These are phyloP conservation scores for Epichloe glyceriae DNA, from an alignment of 2,329 filamentous ascomycete species.

Conservation along the genomic window DNA sequence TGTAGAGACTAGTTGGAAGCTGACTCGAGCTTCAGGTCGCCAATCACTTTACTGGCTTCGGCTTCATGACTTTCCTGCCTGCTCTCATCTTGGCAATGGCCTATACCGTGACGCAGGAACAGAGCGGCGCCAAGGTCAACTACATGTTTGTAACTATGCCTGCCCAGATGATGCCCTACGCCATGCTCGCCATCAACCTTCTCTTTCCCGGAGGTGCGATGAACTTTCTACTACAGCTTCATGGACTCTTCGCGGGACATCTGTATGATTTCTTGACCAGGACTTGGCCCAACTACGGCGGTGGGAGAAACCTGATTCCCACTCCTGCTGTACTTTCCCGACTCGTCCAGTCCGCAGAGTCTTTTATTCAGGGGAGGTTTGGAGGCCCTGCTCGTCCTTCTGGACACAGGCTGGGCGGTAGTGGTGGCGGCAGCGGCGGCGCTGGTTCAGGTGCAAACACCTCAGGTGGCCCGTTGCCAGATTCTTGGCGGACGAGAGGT, in stretches of 20 bases:
- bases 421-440: neutral
- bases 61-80: conserved; percentile 33
- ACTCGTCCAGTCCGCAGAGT: conserved; percentile 39
- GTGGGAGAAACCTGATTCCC: conserved; percentile 61
- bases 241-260: conserved; percentile 78
- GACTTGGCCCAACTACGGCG: conserved; percentile 79
- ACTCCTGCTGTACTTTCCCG: conserved; percentile 62
- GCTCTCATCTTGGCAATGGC: conserved; percentile 66
- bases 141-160: conserved; percentile 80
- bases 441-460: conserved; percentile 24
- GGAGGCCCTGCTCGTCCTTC: conserved; percentile 42
- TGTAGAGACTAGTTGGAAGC: conserved; percentile 5
- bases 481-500: conserved; percentile 52
- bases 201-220: conserved; percentile 46
- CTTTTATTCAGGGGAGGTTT: conserved; percentile 9
- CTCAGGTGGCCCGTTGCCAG: conserved; percentile 39
- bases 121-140: conserved; percentile 59
- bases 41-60: conserved; percentile 20
- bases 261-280: conserved; percentile 80
- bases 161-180: conserved; percentile 67
- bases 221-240: conserved; percentile 49
- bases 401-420: conserved; percentile 18
- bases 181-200: conserved; percentile 63
- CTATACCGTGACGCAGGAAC: conserved; percentile 80
- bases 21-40: conserved; percentile 14